Evolutionary conservation across 306 rosid genomes (phyloP), one percentile per base, ranked within the genome.

Genomic region (Hippophae gyantsensis): DNA sequence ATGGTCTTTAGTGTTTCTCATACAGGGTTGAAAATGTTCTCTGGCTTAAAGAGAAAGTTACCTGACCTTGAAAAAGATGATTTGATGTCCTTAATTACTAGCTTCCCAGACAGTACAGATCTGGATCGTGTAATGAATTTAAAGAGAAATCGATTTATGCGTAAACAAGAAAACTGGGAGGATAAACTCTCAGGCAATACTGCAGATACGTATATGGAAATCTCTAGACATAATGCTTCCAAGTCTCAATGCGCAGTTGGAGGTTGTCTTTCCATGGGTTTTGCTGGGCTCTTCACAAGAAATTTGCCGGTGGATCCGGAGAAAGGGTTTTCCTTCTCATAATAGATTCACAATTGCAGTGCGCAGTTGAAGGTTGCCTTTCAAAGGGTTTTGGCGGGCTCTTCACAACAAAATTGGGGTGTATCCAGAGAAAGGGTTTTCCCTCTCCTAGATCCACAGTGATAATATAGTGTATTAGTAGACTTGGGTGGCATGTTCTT

Each of bases 361-460:
- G 99, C 77, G 84, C 97, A 13, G 89, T 89, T 74, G 99, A 93
- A 82, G 89, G 96, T 49, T 84, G 83, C 63, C 70, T 93, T 40
- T 80, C 88, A 14, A 74, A 93, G 82, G 99, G 99, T 40, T 76
- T 89, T 69, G 99, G 94, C 6, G 89, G 94, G 60, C 78, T 93
- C 64, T 81, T 93, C 49, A 72, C 97, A 25, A 68, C 85, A 9
- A 70, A 79, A 76, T 67, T 75, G 74, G 79, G 56, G 73, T 77
- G 67, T 76, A 86, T 71, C 76, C 71, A 61, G 81, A 81, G 11
- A 81, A 76, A 54, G 76, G 86, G 70, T 65, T 72, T 80, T 82
- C 85, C 60, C 70, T 80, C 66, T 74, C 71, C 52, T 73, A 75
- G 12, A 48, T 42, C 52, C 41, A 13, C 40, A 53, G 38, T 32